Evolutionary conservation across 148 eudicot species (phyloP).

Genomic region (Chenopodium formosanum): DNA sequence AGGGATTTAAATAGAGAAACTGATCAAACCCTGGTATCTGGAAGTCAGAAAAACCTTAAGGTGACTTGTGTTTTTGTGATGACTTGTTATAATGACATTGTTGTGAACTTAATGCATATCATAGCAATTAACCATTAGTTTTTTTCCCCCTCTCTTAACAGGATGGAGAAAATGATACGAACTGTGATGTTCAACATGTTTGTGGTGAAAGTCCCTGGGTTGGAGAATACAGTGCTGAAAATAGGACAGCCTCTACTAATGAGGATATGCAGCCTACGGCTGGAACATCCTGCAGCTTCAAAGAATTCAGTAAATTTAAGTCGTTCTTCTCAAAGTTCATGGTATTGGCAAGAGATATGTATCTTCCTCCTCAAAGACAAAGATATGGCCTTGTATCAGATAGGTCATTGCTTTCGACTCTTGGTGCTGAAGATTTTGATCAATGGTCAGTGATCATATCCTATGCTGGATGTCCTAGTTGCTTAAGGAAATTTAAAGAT

Average conservation of each 20-base stretch:
- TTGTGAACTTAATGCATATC: slow-evolving; percentile 16
- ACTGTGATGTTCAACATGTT: slow-evolving; percentile 42
- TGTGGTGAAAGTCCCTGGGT: slow-evolving; percentile 47
- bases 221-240: slow-evolving; percentile 45
- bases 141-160: slow-evolving; percentile 28
- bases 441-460: slow-evolving; percentile 59
- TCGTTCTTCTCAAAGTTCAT: slow-evolving; percentile 59
- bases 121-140: slow-evolving; percentile 16
- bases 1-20: slow-evolving; percentile 34
- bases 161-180: slow-evolving; percentile 47
- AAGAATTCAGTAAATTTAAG: slow-evolving; percentile 53
- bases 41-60: slow-evolving; percentile 48
- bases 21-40: slow-evolving; percentile 42
- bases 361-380: slow-evolving; percentile 78
- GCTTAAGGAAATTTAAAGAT: slow-evolving; percentile 53
- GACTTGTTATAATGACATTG: slow-evolving; percentile 20
- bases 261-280: slow-evolving; percentile 29
- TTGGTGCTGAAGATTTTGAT: slow-evolving; percentile 55
- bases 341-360: slow-evolving; percentile 46
- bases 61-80: slow-evolving; percentile 48
- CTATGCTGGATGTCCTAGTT: slow-evolving; percentile 66
- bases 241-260: slow-evolving; percentile 32
- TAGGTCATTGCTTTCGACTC: slow-evolving; percentile 54
- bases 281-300: slow-evolving; percentile 52
- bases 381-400: slow-evolving; percentile 65